Evolutionary conservation across 2,329 filamentous ascomycete species (phyloP).

Genomic region (Diaporthe humulicola): DNA sequence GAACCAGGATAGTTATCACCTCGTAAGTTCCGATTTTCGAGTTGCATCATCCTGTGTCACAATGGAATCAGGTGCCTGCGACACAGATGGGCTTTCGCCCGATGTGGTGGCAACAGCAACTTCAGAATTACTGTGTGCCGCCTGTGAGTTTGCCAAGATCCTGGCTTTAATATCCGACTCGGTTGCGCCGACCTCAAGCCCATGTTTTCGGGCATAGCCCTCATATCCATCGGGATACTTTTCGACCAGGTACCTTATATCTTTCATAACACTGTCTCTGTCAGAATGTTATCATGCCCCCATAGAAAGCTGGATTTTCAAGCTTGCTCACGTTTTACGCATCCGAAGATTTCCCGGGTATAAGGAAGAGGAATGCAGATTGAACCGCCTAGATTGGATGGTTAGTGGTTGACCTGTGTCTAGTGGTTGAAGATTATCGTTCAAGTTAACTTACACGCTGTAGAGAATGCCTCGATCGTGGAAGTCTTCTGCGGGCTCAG

Average conservation of each 20-base stretch:
- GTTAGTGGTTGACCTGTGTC: neutral
- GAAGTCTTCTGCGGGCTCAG: conserved; percentile 47
- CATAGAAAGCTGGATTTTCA: neutral
- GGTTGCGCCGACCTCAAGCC: neutral
- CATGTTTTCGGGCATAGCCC: neutral
- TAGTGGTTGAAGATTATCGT: neutral
- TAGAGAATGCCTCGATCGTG: conserved; percentile 48
- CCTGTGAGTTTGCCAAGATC: neutral
- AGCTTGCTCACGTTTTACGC: conserved; percentile 39
- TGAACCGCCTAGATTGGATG: conserved; percentile 14
- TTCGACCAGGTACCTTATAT: conserved; percentile 11
- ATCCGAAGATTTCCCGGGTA: conserved; percentile 44
- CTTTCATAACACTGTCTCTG: neutral
- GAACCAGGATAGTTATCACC: no score
- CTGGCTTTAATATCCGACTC: neutral
- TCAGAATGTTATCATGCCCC: neutral
- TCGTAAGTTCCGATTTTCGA: no score
- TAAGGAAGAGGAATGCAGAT: conserved; percentile 43
- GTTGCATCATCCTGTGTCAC: no score
- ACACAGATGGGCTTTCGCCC: neutral
- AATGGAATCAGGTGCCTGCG: neutral
- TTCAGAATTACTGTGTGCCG: neutral
- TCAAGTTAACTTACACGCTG: conserved; percentile 42
- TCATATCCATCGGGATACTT: conserved; percentile 24
- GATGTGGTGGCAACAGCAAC: neutral